A percentile compares a stretch with the other conserved stretches of the same genome.
phyloP scores from a whole-genome alignment of 345 rosid species.

The Passiflora organensis region DNA sequence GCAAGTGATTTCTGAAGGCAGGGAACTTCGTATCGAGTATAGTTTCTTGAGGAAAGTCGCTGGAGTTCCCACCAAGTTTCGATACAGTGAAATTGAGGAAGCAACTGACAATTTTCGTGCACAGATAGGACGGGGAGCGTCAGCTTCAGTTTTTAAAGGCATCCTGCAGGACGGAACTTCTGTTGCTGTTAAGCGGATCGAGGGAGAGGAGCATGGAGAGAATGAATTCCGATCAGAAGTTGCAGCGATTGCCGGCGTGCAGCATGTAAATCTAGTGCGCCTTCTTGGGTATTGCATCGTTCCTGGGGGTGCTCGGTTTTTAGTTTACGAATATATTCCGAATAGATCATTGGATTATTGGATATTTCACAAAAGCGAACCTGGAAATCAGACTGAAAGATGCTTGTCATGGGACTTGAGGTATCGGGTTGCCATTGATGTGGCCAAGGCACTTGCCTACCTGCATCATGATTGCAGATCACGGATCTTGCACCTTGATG shows the following conservation, averaged over 20 bases:
- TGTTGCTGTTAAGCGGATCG: constrained; percentile 23
- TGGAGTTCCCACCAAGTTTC: constrained; percentile 64
- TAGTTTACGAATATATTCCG: constrained; percentile 17
- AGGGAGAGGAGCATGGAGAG: constrained; percentile 19
- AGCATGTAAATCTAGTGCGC: constrained; percentile 20
- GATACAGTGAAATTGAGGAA: constrained; percentile 61
- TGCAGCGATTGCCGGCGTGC: constrained; percentile 28
- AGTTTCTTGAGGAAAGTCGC: constrained; percentile 84
- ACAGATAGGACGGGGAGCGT: constrained; percentile 22
- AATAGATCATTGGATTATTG: constrained; percentile 26
- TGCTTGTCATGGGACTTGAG: constrained; percentile 45
- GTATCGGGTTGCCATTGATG: constrained; percentile 22
- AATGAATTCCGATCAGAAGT: constrained; percentile 25
- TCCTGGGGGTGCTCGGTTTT: constrained; percentile 14
- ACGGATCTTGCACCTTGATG: constrained; percentile 22
- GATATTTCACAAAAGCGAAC: constrained; percentile 18
- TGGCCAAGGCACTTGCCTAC: constrained; percentile 27
- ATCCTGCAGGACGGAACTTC: constrained; percentile 19
- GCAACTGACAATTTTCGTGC: constrained; percentile 64
- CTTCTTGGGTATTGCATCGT: constrained; percentile 22
- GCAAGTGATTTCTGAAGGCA: constrained; percentile 44
- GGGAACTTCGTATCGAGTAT: constrained; percentile 72
- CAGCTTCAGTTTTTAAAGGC: constrained; percentile 28
- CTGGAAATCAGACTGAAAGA: constrained; percentile 32
- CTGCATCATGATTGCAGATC: constrained; percentile 29